Base-by-base conservation (phyloP, 352 stramenopile genomes). In the Globisporangium emineosum region DNA sequence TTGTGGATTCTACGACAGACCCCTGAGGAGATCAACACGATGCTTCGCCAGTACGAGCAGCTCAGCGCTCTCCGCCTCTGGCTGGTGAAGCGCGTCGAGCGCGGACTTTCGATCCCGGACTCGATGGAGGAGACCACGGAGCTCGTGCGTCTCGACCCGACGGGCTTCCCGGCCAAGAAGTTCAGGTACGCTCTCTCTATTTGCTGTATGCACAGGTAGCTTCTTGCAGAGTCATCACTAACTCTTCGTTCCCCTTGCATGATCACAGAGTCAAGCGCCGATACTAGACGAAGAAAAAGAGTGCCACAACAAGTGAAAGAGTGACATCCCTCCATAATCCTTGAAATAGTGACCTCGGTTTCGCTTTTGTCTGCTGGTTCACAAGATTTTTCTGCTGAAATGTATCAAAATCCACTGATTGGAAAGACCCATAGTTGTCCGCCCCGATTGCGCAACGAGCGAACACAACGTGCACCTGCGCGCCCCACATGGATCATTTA, bases 41-140 rank as follows among this genome's bases (percentile, higher is more conserved):
- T 93, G 81, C 62, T 95, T 27, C 83, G 83, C 62, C 81, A 92
- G 62, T 95, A 91, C 71, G 85, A 93, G 60, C 87, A 95, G 69
- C 66, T 95, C 29, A 79, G 74, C 33, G 80, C 80, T 27, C 71
- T 95, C 42, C 87, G 78, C 59, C 67, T 83, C 67, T 95, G 87
- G 87, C 77, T 95, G 23, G 62, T 78, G 53, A 93, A 94, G 75
- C 87, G 87, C 32, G 86, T 92, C 56, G 81, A 94, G 58, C 84
- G 87, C 58, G 79, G 80, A 4, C 75, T 95, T 30, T 55, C 69
- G 51, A 79, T 95, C 62, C 87, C 87, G 3, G 82, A 91, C 58
- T 85, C 74, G 33, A 73, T 93, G 70, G 74, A 90, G 29, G 83
- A 93, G 64, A 95, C 87, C 4, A 88, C 83, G 55, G 81, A 92